Percentiles rank a stretch among this genome's conserved stretches.
phyloP scores from a whole-genome alignment of 78 protist genomes.

The Dictyostelium citrinum region DNA sequence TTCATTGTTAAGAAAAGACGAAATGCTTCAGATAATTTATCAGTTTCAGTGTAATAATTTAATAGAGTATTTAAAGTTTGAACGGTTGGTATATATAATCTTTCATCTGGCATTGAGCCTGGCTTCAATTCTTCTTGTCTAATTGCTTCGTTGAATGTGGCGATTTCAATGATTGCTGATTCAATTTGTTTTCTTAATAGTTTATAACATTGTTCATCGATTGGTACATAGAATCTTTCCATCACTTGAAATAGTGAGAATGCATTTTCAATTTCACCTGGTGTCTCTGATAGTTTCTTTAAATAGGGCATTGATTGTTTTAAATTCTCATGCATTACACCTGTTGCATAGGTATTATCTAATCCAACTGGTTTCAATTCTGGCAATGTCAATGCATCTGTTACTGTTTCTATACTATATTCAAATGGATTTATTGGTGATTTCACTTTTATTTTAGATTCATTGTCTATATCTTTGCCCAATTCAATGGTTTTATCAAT shows the following conservation, averaged over 20 bases:
- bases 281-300: not conserved
- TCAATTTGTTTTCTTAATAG: conserved; percentile 23
- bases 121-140: conserved; percentile 10
- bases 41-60: conserved; percentile 71
- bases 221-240: conserved; percentile 72
- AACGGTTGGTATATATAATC: conserved; percentile 23
- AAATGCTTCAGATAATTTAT: conserved; percentile 44
- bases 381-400: conserved; percentile 55
- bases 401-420: conserved; percentile 30
- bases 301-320: conserved; percentile 47
- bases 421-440: conserved; percentile 74
- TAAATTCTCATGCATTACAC: conserved; percentile 36
- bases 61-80: conserved; percentile 46
- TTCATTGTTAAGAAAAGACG: conserved; percentile 40
- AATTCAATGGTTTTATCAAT: not conserved
- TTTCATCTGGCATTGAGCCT: conserved; percentile 36
- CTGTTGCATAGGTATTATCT: conserved; percentile 28
- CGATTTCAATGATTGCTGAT: conserved; percentile 40
- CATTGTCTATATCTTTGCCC: not conserved
- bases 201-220: conserved; percentile 9
- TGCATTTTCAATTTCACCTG: conserved; percentile 14
- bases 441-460: not conserved
- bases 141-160: conserved; percentile 41
- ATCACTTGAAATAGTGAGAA: conserved; percentile 68
- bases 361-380: conserved; percentile 26